phyloP scores from a whole-genome alignment of 352 stramenopile genomes.

The Globisporangium lucens region DNA sequence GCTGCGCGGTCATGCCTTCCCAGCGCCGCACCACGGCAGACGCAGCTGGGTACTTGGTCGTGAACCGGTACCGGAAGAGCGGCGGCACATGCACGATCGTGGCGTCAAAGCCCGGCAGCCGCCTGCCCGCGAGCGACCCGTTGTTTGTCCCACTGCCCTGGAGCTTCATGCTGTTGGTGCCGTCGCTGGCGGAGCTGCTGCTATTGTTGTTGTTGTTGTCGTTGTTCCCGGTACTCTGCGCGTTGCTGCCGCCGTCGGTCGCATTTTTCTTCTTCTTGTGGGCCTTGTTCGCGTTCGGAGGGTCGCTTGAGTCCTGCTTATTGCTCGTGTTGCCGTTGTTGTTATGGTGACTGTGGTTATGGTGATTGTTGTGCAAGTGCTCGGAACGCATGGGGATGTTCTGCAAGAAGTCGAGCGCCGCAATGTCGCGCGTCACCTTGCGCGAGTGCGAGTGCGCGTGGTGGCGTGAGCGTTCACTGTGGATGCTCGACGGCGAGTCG shows the following conservation, averaged over 20 bases:
- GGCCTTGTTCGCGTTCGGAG: not conserved
- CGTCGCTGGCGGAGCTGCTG: slow-evolving; percentile 6
- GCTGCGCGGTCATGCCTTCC: slow-evolving; percentile 60
- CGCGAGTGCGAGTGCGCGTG: slow-evolving; percentile 41
- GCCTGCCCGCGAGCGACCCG: slow-evolving; percentile 57
- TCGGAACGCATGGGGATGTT: slow-evolving; percentile 86
- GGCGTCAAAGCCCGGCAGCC: slow-evolving; percentile 64
- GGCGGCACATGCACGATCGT: slow-evolving; percentile 61
- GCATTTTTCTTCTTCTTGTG: slow-evolving; percentile 2
- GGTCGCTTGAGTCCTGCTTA: not conserved
- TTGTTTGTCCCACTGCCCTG: not conserved
- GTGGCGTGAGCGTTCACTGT: slow-evolving; percentile 46
- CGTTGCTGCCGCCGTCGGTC: not conserved
- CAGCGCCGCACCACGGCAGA: slow-evolving; percentile 79
- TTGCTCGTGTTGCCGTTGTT: not conserved
- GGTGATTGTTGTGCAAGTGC: slow-evolving; percentile 1
- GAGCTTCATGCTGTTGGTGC: slow-evolving; percentile 4
- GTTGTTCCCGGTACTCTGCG: not conserved
- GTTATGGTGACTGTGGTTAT: not conserved
- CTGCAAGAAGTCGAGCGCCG: slow-evolving; percentile 84
- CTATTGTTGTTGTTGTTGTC: not conserved
- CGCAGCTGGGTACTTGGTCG: slow-evolving; percentile 69
- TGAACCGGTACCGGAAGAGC: slow-evolving; percentile 74
- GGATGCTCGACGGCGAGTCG: slow-evolving; percentile 46
- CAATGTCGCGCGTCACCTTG: slow-evolving; percentile 84